Conservation (phyloP, 2,329 filamentous ascomycete genomes). For the Colletotrichum lini region DNA sequence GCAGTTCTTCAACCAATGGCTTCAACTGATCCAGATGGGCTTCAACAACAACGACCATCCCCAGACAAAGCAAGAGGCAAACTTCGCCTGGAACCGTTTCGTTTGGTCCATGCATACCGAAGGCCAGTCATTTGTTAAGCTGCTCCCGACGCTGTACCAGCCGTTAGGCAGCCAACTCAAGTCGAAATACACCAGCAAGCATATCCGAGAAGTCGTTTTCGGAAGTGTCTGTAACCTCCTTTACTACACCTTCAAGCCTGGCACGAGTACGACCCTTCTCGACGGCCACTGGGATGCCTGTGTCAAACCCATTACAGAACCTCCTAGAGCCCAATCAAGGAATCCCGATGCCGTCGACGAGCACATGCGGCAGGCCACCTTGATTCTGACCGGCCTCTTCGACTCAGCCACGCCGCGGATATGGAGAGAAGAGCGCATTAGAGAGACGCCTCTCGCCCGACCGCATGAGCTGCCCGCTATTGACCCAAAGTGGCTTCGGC, state of each 20-base stretch:
- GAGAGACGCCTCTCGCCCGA: conserved; percentile 70
- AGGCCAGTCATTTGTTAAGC: conserved; percentile 70
- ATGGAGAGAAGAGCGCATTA: conserved; percentile 83
- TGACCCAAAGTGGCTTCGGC: conserved; percentile 89
- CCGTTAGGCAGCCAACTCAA: conserved; percentile 79
- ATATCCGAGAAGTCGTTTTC: conserved; percentile 71
- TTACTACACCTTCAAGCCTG: conserved; percentile 86
- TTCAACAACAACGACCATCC: conserved; percentile 82
- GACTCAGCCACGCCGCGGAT: conserved; percentile 70
- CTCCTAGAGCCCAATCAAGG: conserved; percentile 50
- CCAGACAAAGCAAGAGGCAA: conserved; percentile 80
- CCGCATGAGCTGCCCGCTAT: conserved; percentile 86
- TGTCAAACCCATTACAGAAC: conserved; percentile 70
- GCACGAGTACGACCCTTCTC: conserved; percentile 73
- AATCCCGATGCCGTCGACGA: conserved; percentile 60
- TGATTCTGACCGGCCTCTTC: conserved; percentile 80
- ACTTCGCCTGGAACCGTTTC: conserved; percentile 88
- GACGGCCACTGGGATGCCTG: conserved; percentile 86
- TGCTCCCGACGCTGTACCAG: conserved; percentile 69
- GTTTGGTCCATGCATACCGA: conserved; percentile 81
- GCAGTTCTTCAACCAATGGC: conserved; percentile 81
- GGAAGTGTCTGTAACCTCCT: conserved; percentile 84
- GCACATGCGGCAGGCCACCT: conserved; percentile 71
- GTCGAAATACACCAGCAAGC: conserved; percentile 71
- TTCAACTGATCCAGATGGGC: conserved; percentile 84